phyloP scores from a whole-genome alignment of 345 rosid species.

The Trapa bicornis region DNA sequence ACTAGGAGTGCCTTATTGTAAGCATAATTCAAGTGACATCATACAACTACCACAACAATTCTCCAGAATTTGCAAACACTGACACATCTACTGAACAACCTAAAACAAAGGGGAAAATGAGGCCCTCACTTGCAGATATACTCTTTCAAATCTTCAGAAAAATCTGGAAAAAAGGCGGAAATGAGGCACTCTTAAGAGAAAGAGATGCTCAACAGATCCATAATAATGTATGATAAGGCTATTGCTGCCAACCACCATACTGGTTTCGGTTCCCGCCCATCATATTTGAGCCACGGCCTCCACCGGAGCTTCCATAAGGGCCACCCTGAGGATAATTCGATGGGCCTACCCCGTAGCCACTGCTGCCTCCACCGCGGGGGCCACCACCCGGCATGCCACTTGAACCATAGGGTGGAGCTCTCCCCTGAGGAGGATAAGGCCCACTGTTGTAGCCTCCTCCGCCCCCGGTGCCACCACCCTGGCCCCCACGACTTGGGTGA shows the following conservation, averaged over 20 bases:
- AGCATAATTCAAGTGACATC: too few relatives aligned
- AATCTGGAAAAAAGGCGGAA: too few relatives aligned
- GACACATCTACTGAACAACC: too few relatives aligned
- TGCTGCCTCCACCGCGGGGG: slow-evolving; percentile 50
- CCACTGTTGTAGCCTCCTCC: slow-evolving; percentile 63
- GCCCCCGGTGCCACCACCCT: slow-evolving; percentile 51
- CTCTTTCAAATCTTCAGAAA: too few relatives aligned
- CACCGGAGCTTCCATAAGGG: slow-evolving; percentile 53
- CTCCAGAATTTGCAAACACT: too few relatives aligned
- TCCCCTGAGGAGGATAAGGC: slow-evolving; percentile 73
- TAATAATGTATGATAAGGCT: too few relatives aligned
- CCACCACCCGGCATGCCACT: slow-evolving; percentile 39
- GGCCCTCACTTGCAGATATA: too few relatives aligned
- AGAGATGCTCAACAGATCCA: too few relatives aligned
- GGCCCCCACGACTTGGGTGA: slow-evolving; percentile 10
- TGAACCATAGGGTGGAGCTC: slow-evolving; percentile 48
- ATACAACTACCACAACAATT: too few relatives aligned
- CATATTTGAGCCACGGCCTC: slow-evolving; percentile 75
- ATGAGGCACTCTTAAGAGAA: too few relatives aligned
- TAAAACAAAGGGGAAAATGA: too few relatives aligned
- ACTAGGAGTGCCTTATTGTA: too few relatives aligned
- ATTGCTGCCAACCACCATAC: slow-evolving; percentile 10
- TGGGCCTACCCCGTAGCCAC: slow-evolving; percentile 25
- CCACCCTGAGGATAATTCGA: slow-evolving; percentile 70
- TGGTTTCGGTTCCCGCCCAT: slow-evolving; percentile 83